Conservation (phyloP, 2,329 filamentous ascomycete genomes). For the Aureobasidium pullulans region DNA sequence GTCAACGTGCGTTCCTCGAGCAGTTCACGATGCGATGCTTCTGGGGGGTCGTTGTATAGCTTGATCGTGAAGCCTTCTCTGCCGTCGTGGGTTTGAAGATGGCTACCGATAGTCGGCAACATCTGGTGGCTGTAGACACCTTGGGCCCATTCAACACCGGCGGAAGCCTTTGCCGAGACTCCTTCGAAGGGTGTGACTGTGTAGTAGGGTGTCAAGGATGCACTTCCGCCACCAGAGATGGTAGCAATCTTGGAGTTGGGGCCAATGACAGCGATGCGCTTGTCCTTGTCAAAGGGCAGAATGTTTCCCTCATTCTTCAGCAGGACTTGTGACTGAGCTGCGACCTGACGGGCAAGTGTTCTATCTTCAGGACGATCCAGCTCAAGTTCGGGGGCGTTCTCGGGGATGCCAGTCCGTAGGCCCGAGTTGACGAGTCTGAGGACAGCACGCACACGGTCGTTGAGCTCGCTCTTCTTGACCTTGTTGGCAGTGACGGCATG, state of each 20-base stretch:
- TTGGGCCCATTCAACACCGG: slow-evolving; percentile 11
- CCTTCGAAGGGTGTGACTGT: slow-evolving; percentile 12
- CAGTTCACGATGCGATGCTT: slow-evolving; percentile 34
- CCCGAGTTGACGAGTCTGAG: slow-evolving; percentile 4
- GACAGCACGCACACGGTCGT: slow-evolving; percentile 4
- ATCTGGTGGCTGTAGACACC: slow-evolving; percentile 16
- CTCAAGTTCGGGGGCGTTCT: slow-evolving; percentile 4
- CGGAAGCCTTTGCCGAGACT: not conserved
- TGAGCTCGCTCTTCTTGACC: not conserved
- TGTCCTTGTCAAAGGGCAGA: slow-evolving; percentile 20
- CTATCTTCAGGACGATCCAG: slow-evolving; percentile 48
- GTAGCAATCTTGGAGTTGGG: slow-evolving; percentile 42
- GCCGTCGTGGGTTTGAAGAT: not conserved
- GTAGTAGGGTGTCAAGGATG: slow-evolving; percentile 9
- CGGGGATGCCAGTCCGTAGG: not conserved
- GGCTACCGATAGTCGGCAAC: not conserved
- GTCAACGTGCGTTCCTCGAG: slow-evolving; percentile 44
- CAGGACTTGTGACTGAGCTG: slow-evolving; percentile 46
- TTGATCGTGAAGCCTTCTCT: not conserved
- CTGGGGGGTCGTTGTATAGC: slow-evolving; percentile 50
- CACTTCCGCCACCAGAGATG: slow-evolving; percentile 13
- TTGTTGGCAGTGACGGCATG: slow-evolving; percentile 4
- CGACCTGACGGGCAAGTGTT: slow-evolving; percentile 54
- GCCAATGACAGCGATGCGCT: slow-evolving; percentile 61
- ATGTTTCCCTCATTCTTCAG: slow-evolving; percentile 1